Base-by-base conservation (phyloP, 805 yeast species). In the Lachancea waltii region DNA sequence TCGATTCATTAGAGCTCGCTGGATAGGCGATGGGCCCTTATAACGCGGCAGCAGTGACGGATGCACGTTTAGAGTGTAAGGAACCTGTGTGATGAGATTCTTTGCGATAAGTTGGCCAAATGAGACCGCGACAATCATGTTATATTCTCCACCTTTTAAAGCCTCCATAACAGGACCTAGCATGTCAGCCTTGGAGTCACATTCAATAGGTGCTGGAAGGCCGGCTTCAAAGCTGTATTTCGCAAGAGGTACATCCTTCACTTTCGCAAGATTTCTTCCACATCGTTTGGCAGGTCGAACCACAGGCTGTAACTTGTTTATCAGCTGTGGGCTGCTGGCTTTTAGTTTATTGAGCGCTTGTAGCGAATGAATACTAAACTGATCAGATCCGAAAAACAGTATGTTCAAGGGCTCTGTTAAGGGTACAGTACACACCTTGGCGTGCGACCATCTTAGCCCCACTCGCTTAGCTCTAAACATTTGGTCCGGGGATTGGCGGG, bases 11-110 rank as follows among this genome's bases (percentile, higher is more conserved):
- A 92, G 59, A 0, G 96, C 79, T 43, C 76, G 70, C 44, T 90
- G 97, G 3, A 92, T 62, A 0, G 98, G 98, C 1, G 96, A 81
- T 0, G 97, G 79, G 1, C 98, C 98, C 2, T 86, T 73, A 49
- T 84, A 76, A 32, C 63, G 64, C 0, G 98, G 98, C 7, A 92
- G 68, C 5, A 87, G 56, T 0, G 96, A 86, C 0, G 98, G 98
- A 56, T 92, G 98, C 1, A 92, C 86, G 54, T 92, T 92, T 19
- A 92, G 54, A 0, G 97, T 94, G 51, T 58, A 75, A 9, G 58
- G 56, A 15, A 79, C 62, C 0, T 56, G 35, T 0, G 52, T 35
- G 1, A 92, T 58, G 46, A 86, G 75, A 2, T 56, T 41, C 0
- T 61, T 63, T 0, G 97, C 97, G 3, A 92, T 86, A 31, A 90